Conservation (phyloP, 106 monocot species). For the Dactylorhiza incarnata region DNA sequence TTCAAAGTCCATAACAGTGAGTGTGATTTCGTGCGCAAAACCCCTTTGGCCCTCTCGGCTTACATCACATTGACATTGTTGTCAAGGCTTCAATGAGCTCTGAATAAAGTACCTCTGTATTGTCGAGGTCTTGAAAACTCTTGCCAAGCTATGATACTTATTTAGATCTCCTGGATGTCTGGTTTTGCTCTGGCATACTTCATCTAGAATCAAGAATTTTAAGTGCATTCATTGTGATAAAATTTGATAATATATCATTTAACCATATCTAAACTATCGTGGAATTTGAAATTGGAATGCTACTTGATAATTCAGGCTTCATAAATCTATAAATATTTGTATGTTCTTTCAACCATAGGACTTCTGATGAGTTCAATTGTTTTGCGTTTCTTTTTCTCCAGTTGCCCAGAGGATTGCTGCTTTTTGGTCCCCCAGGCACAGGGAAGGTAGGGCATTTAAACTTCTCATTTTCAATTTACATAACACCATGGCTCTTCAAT, state of each 20-base stretch:
- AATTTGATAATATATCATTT: neutral
- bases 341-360: neutral
- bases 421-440: slow-evolving; percentile 84
- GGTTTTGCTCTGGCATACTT: no score
- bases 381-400: slow-evolving; percentile 18
- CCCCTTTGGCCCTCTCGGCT: no score
- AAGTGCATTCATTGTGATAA: neutral
- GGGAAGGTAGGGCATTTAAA: slow-evolving; percentile 60
- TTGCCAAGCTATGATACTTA: no score
- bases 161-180: no score
- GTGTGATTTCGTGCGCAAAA: no score
- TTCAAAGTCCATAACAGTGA: no score
- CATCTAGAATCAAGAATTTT: neutral
- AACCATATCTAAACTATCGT: neutral
- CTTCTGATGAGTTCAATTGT: neutral
- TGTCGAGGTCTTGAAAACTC: no score
- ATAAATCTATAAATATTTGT: neutral
- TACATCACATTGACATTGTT: no score
- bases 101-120: no score
- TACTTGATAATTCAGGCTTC: neutral
- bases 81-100: no score
- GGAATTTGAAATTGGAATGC: neutral
- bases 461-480: neutral
- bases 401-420: slow-evolving; percentile 90
- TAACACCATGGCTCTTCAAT: neutral